These are phyloP conservation scores for Sugiyamaella sp. DNA, from an alignment of 1,139 yeast species.

Conservation along the genomic window DNA sequence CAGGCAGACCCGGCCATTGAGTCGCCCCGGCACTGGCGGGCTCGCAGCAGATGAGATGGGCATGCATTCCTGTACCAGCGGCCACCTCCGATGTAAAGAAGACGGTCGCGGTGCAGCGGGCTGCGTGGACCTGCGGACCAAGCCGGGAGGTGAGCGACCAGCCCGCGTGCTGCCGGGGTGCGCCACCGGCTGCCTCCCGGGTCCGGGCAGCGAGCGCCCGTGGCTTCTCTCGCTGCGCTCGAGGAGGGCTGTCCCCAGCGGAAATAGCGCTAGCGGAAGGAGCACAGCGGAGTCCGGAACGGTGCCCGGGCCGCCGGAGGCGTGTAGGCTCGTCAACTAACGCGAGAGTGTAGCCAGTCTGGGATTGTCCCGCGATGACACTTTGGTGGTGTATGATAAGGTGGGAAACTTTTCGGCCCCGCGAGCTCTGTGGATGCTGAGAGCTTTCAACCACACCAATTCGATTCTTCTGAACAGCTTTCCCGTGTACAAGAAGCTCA, in stretches of 20 bases:
- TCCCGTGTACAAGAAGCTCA: constrained; percentile 50
- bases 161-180: neutral
- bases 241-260: neutral
- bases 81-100: neutral
- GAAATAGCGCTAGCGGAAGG: neutral
- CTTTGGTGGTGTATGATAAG: constrained; percentile 81
- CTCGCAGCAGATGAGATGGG: neutral
- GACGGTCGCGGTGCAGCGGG: neutral
- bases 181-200: neutral
- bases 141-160: neutral
- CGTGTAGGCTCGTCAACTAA: neutral
- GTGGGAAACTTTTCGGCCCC: constrained; percentile 86
- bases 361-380: constrained; percentile 52
- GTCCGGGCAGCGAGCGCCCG: neutral
- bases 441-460: constrained; percentile 70
- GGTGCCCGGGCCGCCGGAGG: neutral
- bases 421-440: constrained; percentile 87
- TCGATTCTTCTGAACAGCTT: constrained; percentile 74
- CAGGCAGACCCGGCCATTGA: neutral
- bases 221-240: neutral
- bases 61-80: neutral
- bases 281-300: neutral
- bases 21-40: neutral
- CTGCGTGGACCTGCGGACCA: neutral
- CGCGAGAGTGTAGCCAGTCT: constrained; percentile 26